Base-by-base conservation (phyloP, 768 basidiomycete genomes). In the Mycena chlorophos region DNA sequence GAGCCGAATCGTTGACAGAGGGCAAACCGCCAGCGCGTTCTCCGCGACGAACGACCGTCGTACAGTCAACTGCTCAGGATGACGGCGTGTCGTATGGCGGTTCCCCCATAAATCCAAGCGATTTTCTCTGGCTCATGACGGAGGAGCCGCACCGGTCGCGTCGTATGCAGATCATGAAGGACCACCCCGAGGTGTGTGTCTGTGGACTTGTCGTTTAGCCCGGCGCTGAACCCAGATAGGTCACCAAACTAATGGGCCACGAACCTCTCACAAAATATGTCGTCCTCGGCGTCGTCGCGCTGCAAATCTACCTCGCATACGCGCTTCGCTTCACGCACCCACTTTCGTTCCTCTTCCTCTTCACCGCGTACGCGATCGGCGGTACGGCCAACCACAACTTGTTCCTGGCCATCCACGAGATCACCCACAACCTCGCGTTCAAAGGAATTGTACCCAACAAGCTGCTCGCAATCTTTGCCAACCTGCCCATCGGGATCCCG, bases 351-450 rank as follows among this genome's bases (percentile, higher is more conserved):
- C 64, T 76, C 46, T 98, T 97, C 72, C 66, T 98, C 54, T 60
- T 87, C 55, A 76, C 78, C 13, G 93, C 96, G 1, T 98, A 98
- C 68, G 77, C 73, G 14, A 80, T 98, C 47, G 97, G 97, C 2
- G 97, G 94, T 3, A 98, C 96, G 1, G 88, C 89, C 6, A 99
- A 98, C 73, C 97, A 99, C 70, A 99, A 98, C 69, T 80, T 96
- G 34, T 99, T 99, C 73, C 83, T 99, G 46, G 94, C 97, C 39
- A 97, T 99, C 51, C 97, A 99, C 68, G 97, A 99, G 68, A 97
- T 99, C 58, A 97, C 95, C 2, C 97, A 99, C 70, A 98, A 98
- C 69, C 81, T 99, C 25, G 97, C 94, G 2, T 98, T 98, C 75
- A 82, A 80, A 58, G 80, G 88, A 22, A 82, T 98, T 43, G 76